These are phyloP conservation scores for Eleusine indica DNA, from an alignment of 176 grass and related monocot genomes.

Conservation along the genomic window DNA sequence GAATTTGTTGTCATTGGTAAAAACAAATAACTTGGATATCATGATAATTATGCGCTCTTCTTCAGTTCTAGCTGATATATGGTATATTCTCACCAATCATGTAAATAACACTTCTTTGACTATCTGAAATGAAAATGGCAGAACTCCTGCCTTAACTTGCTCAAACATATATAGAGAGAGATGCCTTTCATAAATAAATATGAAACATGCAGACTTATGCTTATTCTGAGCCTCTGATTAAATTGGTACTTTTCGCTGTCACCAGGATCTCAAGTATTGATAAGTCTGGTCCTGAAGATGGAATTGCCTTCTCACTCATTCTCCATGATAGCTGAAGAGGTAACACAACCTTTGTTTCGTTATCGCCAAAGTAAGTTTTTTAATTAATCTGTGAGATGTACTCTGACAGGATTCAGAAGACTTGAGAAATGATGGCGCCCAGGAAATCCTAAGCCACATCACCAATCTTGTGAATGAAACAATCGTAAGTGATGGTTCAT, in stretches of 20 bases:
- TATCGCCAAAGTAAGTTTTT: background rate
- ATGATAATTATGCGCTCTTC: background rate
- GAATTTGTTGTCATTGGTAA: background rate
- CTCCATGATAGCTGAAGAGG: slow-evolving; percentile 93
- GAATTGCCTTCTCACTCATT: slow-evolving; percentile 66
- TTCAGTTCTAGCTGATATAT: background rate
- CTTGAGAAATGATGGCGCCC: slow-evolving; percentile 63
- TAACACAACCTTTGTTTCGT: slow-evolving; percentile 11
- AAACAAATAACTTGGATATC: background rate
- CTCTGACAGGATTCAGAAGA: slow-evolving; percentile 73
- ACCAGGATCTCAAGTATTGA: slow-evolving; percentile 82
- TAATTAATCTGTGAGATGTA: slow-evolving; percentile 8
- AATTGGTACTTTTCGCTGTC: background rate
- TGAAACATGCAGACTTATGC: background rate
- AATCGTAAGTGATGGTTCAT: slow-evolving; percentile 60
- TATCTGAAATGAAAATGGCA: no score
- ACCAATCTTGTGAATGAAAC: slow-evolving; percentile 84
- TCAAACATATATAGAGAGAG: no score
- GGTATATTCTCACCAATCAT: no score
- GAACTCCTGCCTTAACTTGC: no score
- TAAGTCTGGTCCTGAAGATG: slow-evolving; percentile 77
- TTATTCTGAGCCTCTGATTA: background rate
- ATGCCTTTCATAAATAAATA: background rate
- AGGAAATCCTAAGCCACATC: slow-evolving; percentile 72
- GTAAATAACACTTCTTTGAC: no score